Conservation (phyloP, 805 yeast genomes). For the Cyberlindnera maclurae region DNA sequence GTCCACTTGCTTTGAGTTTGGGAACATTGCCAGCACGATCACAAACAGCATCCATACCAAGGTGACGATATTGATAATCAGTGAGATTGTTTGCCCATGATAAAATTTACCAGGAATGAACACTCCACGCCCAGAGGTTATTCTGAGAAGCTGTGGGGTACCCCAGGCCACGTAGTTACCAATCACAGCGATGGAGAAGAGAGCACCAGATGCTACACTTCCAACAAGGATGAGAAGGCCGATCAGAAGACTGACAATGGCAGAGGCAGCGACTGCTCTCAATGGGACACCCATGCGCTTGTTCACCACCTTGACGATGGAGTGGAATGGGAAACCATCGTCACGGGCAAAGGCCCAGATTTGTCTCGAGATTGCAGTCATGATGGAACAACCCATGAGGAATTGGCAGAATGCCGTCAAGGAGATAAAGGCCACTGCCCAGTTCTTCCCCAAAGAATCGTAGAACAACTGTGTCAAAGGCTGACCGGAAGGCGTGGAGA, state of each 20-base stretch:
- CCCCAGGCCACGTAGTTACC: constrained; percentile 38
- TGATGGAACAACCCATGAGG: constrained; percentile 57
- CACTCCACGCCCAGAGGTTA: constrained; percentile 42
- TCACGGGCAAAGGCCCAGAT: constrained; percentile 74
- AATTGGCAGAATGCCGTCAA: constrained; percentile 54
- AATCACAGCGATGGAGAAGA: constrained; percentile 36
- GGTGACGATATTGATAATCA: constrained; percentile 39
- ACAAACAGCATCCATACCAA: constrained; percentile 43
- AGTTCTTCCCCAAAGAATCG: constrained; percentile 54
- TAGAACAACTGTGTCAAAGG: constrained; percentile 62
- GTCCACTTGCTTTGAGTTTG: constrained; percentile 29
- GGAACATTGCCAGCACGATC: constrained; percentile 57
- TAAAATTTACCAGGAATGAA: constrained; percentile 64
- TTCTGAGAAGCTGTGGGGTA: constrained; percentile 30
- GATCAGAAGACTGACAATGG: constrained; percentile 28
- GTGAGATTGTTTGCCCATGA: constrained; percentile 43
- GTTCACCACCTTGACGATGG: constrained; percentile 50
- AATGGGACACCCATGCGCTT: constrained; percentile 55
- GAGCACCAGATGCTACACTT: constrained; percentile 36
- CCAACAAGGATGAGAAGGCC: constrained; percentile 37
- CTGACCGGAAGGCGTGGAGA: constrained; percentile 43
- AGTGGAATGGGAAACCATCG: constrained; percentile 60
- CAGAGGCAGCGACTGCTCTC: constrained; percentile 47
- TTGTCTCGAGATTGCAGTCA: constrained; percentile 60
- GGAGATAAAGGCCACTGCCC: constrained; percentile 63